Conservation (phyloP, 2,329 filamentous ascomycete genomes). For the Ascosphaera pollenicola region DNA sequence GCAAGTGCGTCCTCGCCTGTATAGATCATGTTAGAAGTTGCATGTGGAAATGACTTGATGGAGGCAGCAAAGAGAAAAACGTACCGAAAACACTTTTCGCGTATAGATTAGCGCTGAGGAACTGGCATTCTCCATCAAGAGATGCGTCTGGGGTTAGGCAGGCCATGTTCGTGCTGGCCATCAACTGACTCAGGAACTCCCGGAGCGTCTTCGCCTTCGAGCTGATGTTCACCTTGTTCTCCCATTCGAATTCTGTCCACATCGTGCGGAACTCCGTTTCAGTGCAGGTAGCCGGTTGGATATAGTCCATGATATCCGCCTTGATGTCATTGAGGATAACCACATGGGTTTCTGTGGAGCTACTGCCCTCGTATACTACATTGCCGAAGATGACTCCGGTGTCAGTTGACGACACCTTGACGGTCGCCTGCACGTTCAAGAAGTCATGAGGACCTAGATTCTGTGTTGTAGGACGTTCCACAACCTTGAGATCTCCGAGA, state of each 20-base stretch:
- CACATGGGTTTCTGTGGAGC: slow-evolving; percentile 81
- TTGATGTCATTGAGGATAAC: slow-evolving; percentile 97
- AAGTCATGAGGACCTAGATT: slow-evolving; percentile 92
- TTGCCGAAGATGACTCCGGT: slow-evolving; percentile 98
- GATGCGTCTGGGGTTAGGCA: slow-evolving; percentile 92
- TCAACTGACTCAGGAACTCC: slow-evolving; percentile 80
- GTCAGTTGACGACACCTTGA: slow-evolving; percentile 96
- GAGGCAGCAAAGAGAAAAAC: slow-evolving; percentile 18
- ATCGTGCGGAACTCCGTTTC: slow-evolving; percentile 99
- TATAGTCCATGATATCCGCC: slow-evolving; percentile 99
- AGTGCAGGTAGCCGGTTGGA: slow-evolving; percentile 86
- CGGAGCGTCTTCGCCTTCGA: slow-evolving; percentile 82
- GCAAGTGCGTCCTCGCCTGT: slow-evolving; percentile 92
- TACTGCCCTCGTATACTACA: slow-evolving; percentile 87
- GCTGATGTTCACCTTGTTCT: slow-evolving; percentile 99
- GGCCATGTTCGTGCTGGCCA: slow-evolving; percentile 98
- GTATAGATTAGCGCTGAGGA: slow-evolving; percentile 91
- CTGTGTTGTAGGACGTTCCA: slow-evolving; percentile 88
- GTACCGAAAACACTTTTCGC: slow-evolving; percentile 94
- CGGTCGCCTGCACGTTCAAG: slow-evolving; percentile 93
- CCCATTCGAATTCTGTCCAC: slow-evolving; percentile 99
- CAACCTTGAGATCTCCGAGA: slow-evolving; percentile 88
- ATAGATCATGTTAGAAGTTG: slow-evolving; percentile 8
- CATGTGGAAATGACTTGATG: background rate
- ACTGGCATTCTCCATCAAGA: slow-evolving; percentile 92